Conservation (phyloP, 2,329 filamentous ascomycete genomes). For the Fusarium pseudonygamai region DNA sequence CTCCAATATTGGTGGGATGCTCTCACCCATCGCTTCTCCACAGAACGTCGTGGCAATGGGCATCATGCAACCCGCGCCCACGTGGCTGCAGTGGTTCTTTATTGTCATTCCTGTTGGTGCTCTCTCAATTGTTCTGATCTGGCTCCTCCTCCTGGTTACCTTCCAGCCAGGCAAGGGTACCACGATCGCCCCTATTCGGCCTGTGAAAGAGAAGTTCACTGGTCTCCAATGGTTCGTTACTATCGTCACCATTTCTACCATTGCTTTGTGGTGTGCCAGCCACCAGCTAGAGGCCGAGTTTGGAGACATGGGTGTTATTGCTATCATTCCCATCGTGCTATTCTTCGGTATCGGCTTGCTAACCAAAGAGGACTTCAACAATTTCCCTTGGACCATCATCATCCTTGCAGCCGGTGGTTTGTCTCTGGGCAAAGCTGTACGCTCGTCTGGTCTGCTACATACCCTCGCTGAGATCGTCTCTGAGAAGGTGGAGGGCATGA, state of each 20-base stretch:
- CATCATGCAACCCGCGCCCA: slow-evolving; percentile 91
- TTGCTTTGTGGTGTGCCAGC: slow-evolving; percentile 89
- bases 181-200: slow-evolving; percentile 89
- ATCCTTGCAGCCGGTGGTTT: slow-evolving; percentile 95
- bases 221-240: slow-evolving; percentile 94
- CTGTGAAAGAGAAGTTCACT: slow-evolving; percentile 87
- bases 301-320: slow-evolving; percentile 98
- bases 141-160: slow-evolving; percentile 83
- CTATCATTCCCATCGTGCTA: slow-evolving; percentile 92
- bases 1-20: slow-evolving; percentile 95
- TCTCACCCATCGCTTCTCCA: slow-evolving; percentile 95
- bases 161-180: slow-evolving; percentile 89
- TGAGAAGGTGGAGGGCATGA: slow-evolving; percentile 76
- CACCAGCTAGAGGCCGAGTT: slow-evolving; percentile 89
- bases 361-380: slow-evolving; percentile 99
- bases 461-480: slow-evolving; percentile 86
- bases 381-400: slow-evolving; percentile 99
- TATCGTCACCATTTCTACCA: slow-evolving; percentile 82
- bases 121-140: slow-evolving; percentile 87
- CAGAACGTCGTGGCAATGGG: slow-evolving; percentile 97
- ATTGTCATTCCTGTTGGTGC: slow-evolving; percentile 92
- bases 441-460: slow-evolving; percentile 89
- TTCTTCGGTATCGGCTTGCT: slow-evolving; percentile 98
- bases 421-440: slow-evolving; percentile 92
- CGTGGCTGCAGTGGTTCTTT: slow-evolving; percentile 98